Conservation (phyloP, 169 alveolate species). For the Plasmodium inui region DNA sequence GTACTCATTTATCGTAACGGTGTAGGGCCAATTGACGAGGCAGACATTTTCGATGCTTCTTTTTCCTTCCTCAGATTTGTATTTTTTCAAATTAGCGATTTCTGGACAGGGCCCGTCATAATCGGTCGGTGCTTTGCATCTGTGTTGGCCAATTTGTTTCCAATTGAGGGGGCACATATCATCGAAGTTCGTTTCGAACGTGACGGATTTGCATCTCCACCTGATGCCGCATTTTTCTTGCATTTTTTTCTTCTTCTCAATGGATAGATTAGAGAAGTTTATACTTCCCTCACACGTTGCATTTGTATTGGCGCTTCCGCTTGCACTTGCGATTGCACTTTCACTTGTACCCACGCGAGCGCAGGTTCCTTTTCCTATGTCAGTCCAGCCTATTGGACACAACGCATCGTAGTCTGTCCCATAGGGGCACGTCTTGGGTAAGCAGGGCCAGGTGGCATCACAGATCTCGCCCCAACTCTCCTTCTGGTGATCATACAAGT, state of each 20-base stretch:
- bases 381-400: conserved; percentile 54
- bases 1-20: conserved; percentile 7
- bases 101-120: conserved; percentile 65
- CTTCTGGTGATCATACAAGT: conserved; percentile 48
- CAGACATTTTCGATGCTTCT: conserved; percentile 46
- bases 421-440: conserved; percentile 34
- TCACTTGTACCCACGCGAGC: conserved; percentile 3
- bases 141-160: conserved; percentile 9
- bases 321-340: neutral
- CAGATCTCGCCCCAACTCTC: conserved; percentile 71
- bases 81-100: conserved; percentile 43
- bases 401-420: conserved; percentile 37
- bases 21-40: conserved; percentile 67
- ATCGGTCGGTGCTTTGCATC: conserved; percentile 56
- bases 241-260: conserved; percentile 15
- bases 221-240: conserved; percentile 46
- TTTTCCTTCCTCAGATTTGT: conserved; percentile 39
- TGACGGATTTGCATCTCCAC: conserved; percentile 69
- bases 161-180: conserved; percentile 30
- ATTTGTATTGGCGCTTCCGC: neutral
- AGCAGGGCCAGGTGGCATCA: conserved; percentile 61
- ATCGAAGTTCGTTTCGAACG: conserved; percentile 43
- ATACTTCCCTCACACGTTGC: neutral
- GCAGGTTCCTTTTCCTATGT: conserved; percentile 47
- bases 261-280: conserved; percentile 10